Evolutionary conservation across 768 basidiomycete genomes (phyloP), one percentile per base, ranked within the genome.

Genomic region (Saitozyma sp.): DNA sequence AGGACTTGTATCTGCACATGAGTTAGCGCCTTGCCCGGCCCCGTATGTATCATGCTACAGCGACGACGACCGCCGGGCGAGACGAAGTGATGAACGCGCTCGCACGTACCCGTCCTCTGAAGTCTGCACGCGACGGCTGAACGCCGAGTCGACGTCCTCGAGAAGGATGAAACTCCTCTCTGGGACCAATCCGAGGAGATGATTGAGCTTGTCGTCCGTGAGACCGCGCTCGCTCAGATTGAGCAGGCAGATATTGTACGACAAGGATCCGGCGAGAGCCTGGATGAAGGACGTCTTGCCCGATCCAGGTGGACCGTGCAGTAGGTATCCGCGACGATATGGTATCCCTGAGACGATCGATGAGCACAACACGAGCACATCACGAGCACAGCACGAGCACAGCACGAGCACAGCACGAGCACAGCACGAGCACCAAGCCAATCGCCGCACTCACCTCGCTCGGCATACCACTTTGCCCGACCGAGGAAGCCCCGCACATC

Each of bases 211-310:
- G 82, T 99, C 96, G 77, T 99, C 96, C 45, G 91, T 89, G 38
- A 98, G 84, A 1, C 96, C 96, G 59, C 96, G 86, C 80, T 98
- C 93, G 20, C 94, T 93, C 46, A 99, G 85, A 78, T 98, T 98
- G 42, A 99, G 83, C 41, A 99, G 81, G 75, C 93, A 97, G 58
- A 99, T 96, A 79, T 98, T 94, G 82, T 97, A 98, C 40, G 87
- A 87, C 40, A 98, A 81, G 10, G 88, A 86, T 8, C 94, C 96
- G 9, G 96, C 96, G 39, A 98, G 84, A 11, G 96, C 93, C 81
- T 98, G 95, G 69, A 98, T 98, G 82, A 91, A 99, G 7, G 96
- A 99, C 0, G 95, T 94, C 77, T 99, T 99, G 54, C 96, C 96
- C 0, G 93, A 96, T 14, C 96, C 96, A 8, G 96, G 96, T 19